Evolutionary conservation across 2,329 filamentous ascomycete species (phyloP), one percentile per base, ranked within the genome.

Genomic region (Moelleriella libera): DNA sequence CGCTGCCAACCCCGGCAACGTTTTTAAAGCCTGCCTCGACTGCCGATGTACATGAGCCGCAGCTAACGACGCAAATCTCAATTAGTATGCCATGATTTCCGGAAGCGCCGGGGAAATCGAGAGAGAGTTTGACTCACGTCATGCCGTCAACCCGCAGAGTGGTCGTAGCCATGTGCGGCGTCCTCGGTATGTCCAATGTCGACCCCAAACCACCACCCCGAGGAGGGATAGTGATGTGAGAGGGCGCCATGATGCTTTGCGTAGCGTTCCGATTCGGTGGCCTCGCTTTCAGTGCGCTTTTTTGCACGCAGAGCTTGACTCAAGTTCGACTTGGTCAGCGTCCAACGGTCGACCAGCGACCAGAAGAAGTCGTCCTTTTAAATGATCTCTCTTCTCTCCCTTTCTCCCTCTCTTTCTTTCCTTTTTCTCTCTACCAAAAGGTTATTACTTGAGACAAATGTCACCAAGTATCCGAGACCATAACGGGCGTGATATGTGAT

Each of bases 31-130:
- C 92, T 50, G 83, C 79, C 72, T 97, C 90, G 56, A 98, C 83
- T n/a, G 92, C 83, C 43, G 89, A 94, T 30, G 90, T 96, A 63
- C 92, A 98, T 56, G 90, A 84, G 60, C 90, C 89, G 68, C 92
- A 98, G 53, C 76, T 80, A 74, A 9, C 9, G 5, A 8, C 21
- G 9, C 7, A 5, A 29, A 8, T 9, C 8, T 9, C 34, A 3
- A 9, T 39, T 39, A 12, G 34, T 39, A 8, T 9, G 34, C 8
- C 34, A 39, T 12, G 34, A 9, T 14, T n/a, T 14, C 30, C 14
- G 10, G 41, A 41, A 14, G 21, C 21, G 21, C 21, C 21, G 21
- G 21, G 12, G 32, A 37, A 37, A 37, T 37, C 7, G 30, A 71
- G 75, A 39, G 32, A 29, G 7, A 44, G 6, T 29, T 30, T 11